Percentiles rank a stretch among this genome's conserved stretches.
Conservation (phyloP, 768 basidiomycete species). For the Leccinum boreale region DNA sequence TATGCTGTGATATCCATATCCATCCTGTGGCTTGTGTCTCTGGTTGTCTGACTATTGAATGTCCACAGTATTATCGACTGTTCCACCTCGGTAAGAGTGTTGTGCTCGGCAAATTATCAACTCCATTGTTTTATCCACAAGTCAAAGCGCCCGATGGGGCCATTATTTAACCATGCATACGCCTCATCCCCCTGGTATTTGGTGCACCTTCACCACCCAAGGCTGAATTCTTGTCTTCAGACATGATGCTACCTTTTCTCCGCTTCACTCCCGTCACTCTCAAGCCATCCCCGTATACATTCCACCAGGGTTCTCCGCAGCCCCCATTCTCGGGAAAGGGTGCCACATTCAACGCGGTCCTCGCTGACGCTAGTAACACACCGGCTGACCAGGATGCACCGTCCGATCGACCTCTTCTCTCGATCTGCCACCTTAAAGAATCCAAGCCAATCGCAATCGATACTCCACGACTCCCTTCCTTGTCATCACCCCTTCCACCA, state of each 20-base stretch:
- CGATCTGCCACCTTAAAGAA: not conserved
- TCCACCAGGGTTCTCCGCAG: not conserved
- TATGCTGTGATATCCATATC: not conserved
- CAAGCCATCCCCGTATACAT: slow-evolving; percentile 3
- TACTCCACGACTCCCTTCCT: not conserved
- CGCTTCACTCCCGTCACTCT: slow-evolving; percentile 4
- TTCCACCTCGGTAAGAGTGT: slow-evolving; percentile 7
- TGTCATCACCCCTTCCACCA: not conserved
- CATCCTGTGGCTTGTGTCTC: not conserved
- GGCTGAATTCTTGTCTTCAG: not conserved
- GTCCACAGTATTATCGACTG: slow-evolving; percentile 4
- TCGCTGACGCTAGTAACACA: not conserved
- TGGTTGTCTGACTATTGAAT: not conserved
- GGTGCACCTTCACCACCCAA: not conserved
- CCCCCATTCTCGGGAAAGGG: slow-evolving; percentile 2
- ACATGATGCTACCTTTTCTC: slow-evolving; percentile 12
- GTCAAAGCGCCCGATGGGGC: not conserved
- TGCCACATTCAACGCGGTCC: not conserved
- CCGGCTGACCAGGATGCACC: not conserved
- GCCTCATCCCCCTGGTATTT: not conserved
- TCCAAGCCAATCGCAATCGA: not conserved
- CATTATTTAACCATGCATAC: slow-evolving; percentile 14
- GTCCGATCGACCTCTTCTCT: not conserved
- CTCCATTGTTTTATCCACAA: slow-evolving; percentile 19
- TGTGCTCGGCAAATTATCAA: not conserved